Evolutionary conservation across 2,329 filamentous ascomycete genomes (phyloP).

Genomic region (Setomelanomma holmii): DNA sequence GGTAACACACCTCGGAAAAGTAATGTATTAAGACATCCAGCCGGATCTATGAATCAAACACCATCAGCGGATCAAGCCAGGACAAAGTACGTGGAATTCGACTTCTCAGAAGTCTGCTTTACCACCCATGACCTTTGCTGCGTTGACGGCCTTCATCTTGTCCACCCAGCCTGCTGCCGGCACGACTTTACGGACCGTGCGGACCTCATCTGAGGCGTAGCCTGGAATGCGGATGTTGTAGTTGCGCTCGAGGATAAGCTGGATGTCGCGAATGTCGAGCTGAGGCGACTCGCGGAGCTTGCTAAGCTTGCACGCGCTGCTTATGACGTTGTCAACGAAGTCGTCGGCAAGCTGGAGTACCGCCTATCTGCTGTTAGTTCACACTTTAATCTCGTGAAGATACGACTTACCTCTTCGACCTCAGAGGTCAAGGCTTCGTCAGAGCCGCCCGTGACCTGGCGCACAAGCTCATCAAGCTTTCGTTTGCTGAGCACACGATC

Average conservation of each 20-base stretch:
- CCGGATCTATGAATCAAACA: background rate
- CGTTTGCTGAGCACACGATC: constrained; percentile 97
- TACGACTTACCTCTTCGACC: constrained; percentile 80
- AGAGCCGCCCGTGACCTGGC: constrained; percentile 86
- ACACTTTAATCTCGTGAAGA: background rate
- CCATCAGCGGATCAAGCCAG: background rate
- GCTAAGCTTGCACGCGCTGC: constrained; percentile 85
- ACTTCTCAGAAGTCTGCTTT: constrained; percentile 52
- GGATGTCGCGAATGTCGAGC: constrained; percentile 77
- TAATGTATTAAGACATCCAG: too few relatives aligned
- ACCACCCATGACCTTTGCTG: constrained; percentile 75
- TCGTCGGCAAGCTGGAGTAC: constrained; percentile 90
- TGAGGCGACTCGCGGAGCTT: constrained; percentile 91
- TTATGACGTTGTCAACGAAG: constrained; percentile 91
- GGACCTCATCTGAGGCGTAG: constrained; percentile 91
- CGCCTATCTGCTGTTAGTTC: constrained; percentile 63
- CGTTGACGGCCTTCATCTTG: constrained; percentile 97
- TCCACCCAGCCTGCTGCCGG: constrained; percentile 88
- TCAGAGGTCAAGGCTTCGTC: constrained; percentile 86
- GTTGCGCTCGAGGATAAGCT: constrained; percentile 64
- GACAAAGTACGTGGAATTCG: too few relatives aligned
- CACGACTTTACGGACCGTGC: constrained; percentile 92
- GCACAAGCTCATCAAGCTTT: constrained; percentile 92
- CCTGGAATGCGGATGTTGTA: constrained; percentile 85
- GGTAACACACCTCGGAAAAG: too few relatives aligned